Percentiles rank a stretch among this genome's conserved stretches.
These are phyloP conservation scores for Gossypium ekmanianum DNA, from an alignment of 345 rosid species.

Conservation along the genomic window DNA sequence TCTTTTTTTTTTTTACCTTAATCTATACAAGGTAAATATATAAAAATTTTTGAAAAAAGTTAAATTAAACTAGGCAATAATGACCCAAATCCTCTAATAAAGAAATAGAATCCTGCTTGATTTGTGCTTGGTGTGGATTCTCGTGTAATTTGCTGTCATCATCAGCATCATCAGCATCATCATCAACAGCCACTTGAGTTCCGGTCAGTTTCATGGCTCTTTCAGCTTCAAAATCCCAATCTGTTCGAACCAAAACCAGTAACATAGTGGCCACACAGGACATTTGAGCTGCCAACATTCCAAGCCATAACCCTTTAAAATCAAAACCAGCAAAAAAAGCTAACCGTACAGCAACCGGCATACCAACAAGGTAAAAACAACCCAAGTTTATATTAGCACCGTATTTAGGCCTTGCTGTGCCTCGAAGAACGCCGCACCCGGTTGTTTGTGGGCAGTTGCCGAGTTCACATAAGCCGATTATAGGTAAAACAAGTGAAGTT, in stretches of 20 bases:
- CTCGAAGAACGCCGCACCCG: constrained; percentile 70
- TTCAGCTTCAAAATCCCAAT: constrained; percentile 55
- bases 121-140: constrained; percentile 29
- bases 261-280: constrained; percentile 61
- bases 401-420: constrained; percentile 67
- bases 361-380: constrained; percentile 63
- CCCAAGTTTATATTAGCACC: constrained; percentile 74
- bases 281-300: constrained; percentile 64
- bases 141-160: constrained; percentile 28
- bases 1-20: neutral
- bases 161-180: constrained; percentile 13
- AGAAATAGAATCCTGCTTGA: constrained; percentile 35
- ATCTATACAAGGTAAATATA: neutral
- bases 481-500: constrained; percentile 57
- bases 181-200: constrained; percentile 15
- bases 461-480: constrained; percentile 68
- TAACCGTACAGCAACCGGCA: constrained; percentile 58
- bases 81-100: constrained; percentile 21
- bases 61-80: constrained; percentile 21
- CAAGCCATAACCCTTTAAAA: constrained; percentile 68
- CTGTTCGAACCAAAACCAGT: constrained; percentile 46
- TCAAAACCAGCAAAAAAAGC: constrained; percentile 48
- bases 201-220: constrained; percentile 53
- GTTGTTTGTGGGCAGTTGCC: constrained; percentile 84
- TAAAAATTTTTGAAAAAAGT: neutral